Evolutionary conservation across 345 rosid species (phyloP).

Genomic region (Dimocarpus longan): DNA sequence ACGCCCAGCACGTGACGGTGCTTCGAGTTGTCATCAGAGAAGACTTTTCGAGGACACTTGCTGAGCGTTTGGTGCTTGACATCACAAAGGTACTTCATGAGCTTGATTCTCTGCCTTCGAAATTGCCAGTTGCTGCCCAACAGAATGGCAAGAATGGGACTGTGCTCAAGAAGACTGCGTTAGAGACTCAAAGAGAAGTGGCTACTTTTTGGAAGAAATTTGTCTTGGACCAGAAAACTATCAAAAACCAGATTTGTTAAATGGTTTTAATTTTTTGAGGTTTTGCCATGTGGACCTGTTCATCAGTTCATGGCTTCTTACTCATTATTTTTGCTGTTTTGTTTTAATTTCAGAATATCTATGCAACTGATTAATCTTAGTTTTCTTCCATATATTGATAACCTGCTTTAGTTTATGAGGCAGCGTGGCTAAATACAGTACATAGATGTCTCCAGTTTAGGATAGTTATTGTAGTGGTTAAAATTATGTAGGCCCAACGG

Average conservation of each 20-base stretch:
- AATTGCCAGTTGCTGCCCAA: conserved; percentile 21
- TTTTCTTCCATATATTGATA: too few relatives aligned
- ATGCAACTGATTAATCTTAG: too few relatives aligned
- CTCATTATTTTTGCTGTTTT: too few relatives aligned
- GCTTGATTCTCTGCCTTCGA: conserved; percentile 65
- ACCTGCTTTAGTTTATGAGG: too few relatives aligned
- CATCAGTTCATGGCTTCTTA: too few relatives aligned
- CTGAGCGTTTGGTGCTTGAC: conserved; percentile 83
- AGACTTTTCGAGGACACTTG: conserved; percentile 89
- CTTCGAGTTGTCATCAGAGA: conserved; percentile 89
- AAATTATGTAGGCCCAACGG: too few relatives aligned
- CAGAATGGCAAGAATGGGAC: conserved; percentile 26
- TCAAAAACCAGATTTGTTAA: conserved; percentile 62
- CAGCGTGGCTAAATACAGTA: too few relatives aligned
- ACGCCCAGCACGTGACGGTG: conserved; percentile 88
- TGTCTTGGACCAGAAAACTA: conserved; percentile 51
- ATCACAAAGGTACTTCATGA: conserved; percentile 75
- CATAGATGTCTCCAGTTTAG: too few relatives aligned
- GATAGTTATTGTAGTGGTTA: too few relatives aligned
- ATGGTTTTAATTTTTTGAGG: too few relatives aligned
- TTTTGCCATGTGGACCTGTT: too few relatives aligned
- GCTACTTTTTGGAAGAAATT: conserved; percentile 74
- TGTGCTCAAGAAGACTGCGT: conserved; percentile 57
- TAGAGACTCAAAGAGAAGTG: conserved; percentile 70
- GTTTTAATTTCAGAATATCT: too few relatives aligned